Evolutionary conservation across 495 filamentous ascomycete species (phyloP).

Genomic region (Penicillium maclennaniae): DNA sequence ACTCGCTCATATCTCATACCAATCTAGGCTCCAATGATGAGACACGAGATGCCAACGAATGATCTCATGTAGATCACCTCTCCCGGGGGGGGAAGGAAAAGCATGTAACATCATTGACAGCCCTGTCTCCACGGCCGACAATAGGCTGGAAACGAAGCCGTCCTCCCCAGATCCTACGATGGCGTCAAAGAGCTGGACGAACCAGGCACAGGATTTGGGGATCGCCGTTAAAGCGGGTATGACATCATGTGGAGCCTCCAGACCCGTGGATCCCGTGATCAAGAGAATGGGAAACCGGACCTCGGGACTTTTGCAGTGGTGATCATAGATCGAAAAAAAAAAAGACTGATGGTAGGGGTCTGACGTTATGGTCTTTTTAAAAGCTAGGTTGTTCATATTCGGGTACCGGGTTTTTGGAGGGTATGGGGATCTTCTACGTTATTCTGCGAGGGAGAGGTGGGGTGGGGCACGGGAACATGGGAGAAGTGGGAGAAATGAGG

Average conservation of each 20-base stretch:
- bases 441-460: no score
- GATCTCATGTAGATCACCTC: no score
- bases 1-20: not conserved
- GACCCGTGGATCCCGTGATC: not conserved
- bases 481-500: not conserved
- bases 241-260: not conserved
- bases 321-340: not conserved
- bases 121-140: not conserved
- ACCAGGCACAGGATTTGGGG: conserved; percentile 7
- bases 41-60: not conserved
- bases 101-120: not conserved
- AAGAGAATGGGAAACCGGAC: not conserved
- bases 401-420: no score
- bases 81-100: no score
- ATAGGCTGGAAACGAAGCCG: not conserved
- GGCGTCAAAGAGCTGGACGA: not conserved
- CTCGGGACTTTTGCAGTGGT: not conserved
- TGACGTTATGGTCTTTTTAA: not conserved
- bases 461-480: no score
- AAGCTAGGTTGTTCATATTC: no score
- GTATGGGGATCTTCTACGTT: no score
- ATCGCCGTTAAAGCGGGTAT: not conserved
- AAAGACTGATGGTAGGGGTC: not conserved
- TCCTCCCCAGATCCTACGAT: not conserved
- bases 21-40: not conserved